These are phyloP conservation scores for Sporothrix sp. DNA, from an alignment of 2,329 filamentous ascomycete genomes.

Conservation along the genomic window DNA sequence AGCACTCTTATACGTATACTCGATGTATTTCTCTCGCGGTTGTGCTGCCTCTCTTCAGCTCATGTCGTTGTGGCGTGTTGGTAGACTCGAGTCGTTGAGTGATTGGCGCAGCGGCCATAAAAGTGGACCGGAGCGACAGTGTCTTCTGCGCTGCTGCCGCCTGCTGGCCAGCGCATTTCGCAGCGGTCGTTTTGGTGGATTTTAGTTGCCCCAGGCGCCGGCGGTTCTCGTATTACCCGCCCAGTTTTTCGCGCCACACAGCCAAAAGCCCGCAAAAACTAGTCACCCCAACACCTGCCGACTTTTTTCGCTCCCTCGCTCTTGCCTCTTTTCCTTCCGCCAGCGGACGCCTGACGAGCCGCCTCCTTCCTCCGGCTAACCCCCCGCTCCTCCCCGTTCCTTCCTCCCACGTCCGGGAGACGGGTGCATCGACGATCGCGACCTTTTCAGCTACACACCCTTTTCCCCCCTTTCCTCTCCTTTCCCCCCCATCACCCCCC, in stretches of 20 bases:
- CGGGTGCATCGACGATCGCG: neutral
- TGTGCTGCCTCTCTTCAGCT: no score
- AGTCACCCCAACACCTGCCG: slow-evolving; percentile 3
- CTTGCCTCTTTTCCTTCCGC: neutral
- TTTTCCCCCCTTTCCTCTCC: neutral
- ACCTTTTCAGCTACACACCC: neutral
- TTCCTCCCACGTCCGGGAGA: neutral
- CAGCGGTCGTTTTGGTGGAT: no score
- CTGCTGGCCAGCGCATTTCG: no score
- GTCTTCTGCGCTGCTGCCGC: no score
- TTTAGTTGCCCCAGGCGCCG: slow-evolving; percentile 10
- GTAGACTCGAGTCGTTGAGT: no score
- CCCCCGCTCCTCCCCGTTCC: neutral
- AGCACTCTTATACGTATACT: no score
- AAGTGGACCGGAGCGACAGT: no score
- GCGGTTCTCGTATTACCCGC: slow-evolving; percentile 1
- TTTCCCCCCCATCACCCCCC: no score
- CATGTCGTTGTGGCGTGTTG: no score
- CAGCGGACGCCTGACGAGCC: neutral
- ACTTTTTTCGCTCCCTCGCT: slow-evolving; percentile 2
- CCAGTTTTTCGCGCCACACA: neutral
- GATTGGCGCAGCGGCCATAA: no score
- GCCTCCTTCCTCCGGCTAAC: neutral
- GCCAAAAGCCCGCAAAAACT: neutral
- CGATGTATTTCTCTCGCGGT: no score